Evolutionary conservation across 441 rosid species (phyloP).

Genomic region (Populus trichocarpa): DNA sequence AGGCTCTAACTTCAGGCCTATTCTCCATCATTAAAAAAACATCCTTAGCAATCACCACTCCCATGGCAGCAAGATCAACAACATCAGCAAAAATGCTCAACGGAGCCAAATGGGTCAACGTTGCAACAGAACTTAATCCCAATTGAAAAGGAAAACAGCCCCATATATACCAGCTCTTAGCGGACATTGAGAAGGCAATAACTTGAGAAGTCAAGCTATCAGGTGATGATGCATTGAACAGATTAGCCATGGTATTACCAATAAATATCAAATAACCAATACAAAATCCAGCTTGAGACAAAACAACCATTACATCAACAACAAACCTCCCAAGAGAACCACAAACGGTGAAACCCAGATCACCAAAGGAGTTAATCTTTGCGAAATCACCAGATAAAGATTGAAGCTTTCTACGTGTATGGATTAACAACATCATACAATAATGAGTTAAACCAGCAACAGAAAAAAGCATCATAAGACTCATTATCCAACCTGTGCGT

Average conservation of each 20-base stretch:
- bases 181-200: slow-evolving; percentile 29
- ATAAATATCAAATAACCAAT: slow-evolving; percentile 47
- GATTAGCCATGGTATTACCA: slow-evolving; percentile 34
- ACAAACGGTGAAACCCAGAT: slow-evolving; percentile 67
- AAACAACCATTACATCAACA: slow-evolving; percentile 49
- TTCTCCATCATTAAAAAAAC: slow-evolving; percentile 29
- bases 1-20: slow-evolving; percentile 48
- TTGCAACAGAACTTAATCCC: slow-evolving; percentile 60
- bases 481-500: slow-evolving; percentile 78
- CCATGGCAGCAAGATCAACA: slow-evolving; percentile 77
- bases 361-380: slow-evolving; percentile 60
- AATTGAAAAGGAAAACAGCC: slow-evolving; percentile 76
- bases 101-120: slow-evolving; percentile 78
- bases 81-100: slow-evolving; percentile 80
- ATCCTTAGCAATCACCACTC: slow-evolving; percentile 60
- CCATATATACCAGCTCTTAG: slow-evolving; percentile 55
- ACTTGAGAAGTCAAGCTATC: slow-evolving; percentile 8
- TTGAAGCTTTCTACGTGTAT: slow-evolving; percentile 65
- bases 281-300: slow-evolving; percentile 68
- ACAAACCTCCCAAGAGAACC: slow-evolving; percentile 51
- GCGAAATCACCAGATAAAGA: slow-evolving; percentile 17
- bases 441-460: slow-evolving; percentile 50
- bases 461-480: slow-evolving; percentile 54
- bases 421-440: slow-evolving; percentile 76
- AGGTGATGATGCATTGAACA: slow-evolving; percentile 22